phyloP scores from a whole-genome alignment of 148 eudicot genomes.

The Gaultheria prostrata region DNA sequence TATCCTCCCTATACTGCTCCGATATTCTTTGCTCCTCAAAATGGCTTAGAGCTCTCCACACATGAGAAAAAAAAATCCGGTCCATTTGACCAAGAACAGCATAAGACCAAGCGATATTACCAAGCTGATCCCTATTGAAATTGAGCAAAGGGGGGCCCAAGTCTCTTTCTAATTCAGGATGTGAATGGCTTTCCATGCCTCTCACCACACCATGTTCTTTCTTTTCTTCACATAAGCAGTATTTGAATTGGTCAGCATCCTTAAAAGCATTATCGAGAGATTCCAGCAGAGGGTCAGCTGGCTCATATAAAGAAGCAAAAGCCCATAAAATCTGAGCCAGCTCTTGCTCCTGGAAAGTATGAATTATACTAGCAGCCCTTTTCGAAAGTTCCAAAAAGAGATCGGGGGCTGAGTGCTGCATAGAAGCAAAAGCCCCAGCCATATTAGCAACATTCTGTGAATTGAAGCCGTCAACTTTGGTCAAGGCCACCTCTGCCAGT shows the following conservation, averaged over 20 bases:
- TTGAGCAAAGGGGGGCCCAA: slow-evolving; percentile 30
- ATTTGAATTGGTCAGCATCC: slow-evolving; percentile 46
- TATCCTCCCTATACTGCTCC: slow-evolving; percentile 85
- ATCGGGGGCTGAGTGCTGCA: slow-evolving; percentile 86
- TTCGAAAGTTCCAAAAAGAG: slow-evolving; percentile 64
- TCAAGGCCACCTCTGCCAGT: slow-evolving; percentile 76
- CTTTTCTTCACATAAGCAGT: slow-evolving; percentile 29
- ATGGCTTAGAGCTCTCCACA: slow-evolving; percentile 62
- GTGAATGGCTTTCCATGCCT: slow-evolving; percentile 12
- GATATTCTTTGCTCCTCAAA: slow-evolving; percentile 66
- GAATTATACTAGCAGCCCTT: slow-evolving; percentile 60
- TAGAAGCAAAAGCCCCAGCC: slow-evolving; percentile 95
- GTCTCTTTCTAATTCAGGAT: slow-evolving; percentile 16
- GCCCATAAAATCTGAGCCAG: slow-evolving; percentile 95
- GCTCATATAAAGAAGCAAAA: slow-evolving; percentile 76
- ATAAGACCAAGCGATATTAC: slow-evolving; percentile 89
- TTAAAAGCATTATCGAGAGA: slow-evolving; percentile 61
- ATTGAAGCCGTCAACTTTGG: slow-evolving; percentile 71
- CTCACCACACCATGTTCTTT: slow-evolving; percentile 21
- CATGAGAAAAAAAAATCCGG: slow-evolving; percentile 54
- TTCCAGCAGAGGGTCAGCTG: slow-evolving; percentile 57
- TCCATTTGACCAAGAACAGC: slow-evolving; percentile 74
- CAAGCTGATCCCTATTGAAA: slow-evolving; percentile 80
- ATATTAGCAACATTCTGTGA: slow-evolving; percentile 93
- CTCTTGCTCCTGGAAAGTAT: slow-evolving; percentile 80